These are phyloP conservation scores for Barnettozyma populi DNA, from an alignment of 805 yeast genomes.

Conservation along the genomic window DNA sequence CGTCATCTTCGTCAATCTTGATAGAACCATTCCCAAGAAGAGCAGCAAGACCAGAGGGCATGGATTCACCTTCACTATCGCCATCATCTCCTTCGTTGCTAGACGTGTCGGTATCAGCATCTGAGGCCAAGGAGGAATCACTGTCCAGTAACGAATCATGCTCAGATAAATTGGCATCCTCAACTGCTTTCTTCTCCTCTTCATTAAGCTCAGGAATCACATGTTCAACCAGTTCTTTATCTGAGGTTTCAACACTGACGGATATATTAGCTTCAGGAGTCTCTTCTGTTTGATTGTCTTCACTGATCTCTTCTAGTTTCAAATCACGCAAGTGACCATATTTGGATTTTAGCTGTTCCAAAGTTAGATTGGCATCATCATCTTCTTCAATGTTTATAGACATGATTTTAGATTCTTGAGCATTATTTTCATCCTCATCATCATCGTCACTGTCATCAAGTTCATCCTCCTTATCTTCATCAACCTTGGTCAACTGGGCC, in stretches of 20 bases:
- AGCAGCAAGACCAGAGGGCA: conserved; percentile 30
- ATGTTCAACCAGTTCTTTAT: conserved; percentile 22
- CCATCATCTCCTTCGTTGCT: conserved; percentile 20
- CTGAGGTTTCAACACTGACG: conserved; percentile 19
- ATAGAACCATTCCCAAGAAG: conserved; percentile 29
- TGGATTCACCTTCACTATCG: conserved; percentile 13
- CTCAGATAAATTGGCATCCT: conserved; percentile 22
- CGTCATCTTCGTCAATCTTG: conserved; percentile 31
- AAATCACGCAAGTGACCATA: conserved; percentile 23
- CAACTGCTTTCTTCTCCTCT: conserved; percentile 23
- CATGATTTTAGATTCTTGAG: not conserved
- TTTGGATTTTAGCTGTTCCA: conserved; percentile 24
- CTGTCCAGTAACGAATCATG: conserved; percentile 18
- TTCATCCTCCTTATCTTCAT: conserved; percentile 20
- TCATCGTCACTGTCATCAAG: conserved; percentile 23
- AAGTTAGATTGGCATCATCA: conserved; percentile 26
- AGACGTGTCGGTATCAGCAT: conserved; percentile 23
- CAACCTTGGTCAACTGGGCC: conserved; percentile 58
- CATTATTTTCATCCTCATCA: conserved; percentile 25
- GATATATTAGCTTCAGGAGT: conserved; percentile 16
- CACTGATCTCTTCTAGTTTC: conserved; percentile 26
- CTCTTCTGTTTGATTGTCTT: conserved; percentile 18
- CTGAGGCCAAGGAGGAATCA: conserved; percentile 30
- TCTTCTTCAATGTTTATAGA: conserved; percentile 10
- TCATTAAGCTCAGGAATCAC: conserved; percentile 19